Evolutionary conservation across 441 rosid genomes (phyloP), one percentile per base, ranked within the genome.

Genomic region (Pelargonium fulgidum): DNA sequence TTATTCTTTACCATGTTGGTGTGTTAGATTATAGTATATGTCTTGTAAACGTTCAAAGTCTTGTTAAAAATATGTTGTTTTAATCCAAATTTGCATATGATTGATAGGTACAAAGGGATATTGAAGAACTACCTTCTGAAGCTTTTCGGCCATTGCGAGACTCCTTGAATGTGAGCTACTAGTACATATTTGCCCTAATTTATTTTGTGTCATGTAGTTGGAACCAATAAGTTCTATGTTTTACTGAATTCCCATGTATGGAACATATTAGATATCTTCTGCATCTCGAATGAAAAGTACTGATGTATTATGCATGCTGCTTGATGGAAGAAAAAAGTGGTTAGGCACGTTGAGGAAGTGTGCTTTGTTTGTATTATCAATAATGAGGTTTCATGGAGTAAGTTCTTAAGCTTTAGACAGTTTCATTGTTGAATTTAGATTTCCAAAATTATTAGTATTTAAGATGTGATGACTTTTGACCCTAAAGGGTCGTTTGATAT

Each of bases 41-140:
- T 59, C 22, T 59, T 22, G 64, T 22, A 59, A 59, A 59, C 14
- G 29, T 20, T 59, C 64, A 20, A 16, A 52, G 64, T 59, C 64
- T 59, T 59, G 64, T 59, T 22, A 20, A 59, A 59, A 29, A 59
- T 59, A 20, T 59, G 7, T 1, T 2, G 36, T 36, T 36, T 17
- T 33, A 13, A 63, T 13, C 66, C 17, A 33, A 58, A 22, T 72
- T 20, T 71, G 62, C 39, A 67, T 71, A 26, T 75, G 58, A 63
- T 79, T 68, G 29, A 29, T 80, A 94, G 99, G 99, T 94, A 50
- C 99, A 94, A 78, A 83, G 97, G 59, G 99, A 94, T 85, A 86
- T 90, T 78, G 99, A 94, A 79, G 99, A 94, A 77, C 84, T 95
- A 71, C 99, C 99, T 64, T 81, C 90, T 64, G 98, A 92, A 83